Conservation (phyloP, 2,329 filamentous ascomycete genomes). For the Lachnellula suecica region DNA sequence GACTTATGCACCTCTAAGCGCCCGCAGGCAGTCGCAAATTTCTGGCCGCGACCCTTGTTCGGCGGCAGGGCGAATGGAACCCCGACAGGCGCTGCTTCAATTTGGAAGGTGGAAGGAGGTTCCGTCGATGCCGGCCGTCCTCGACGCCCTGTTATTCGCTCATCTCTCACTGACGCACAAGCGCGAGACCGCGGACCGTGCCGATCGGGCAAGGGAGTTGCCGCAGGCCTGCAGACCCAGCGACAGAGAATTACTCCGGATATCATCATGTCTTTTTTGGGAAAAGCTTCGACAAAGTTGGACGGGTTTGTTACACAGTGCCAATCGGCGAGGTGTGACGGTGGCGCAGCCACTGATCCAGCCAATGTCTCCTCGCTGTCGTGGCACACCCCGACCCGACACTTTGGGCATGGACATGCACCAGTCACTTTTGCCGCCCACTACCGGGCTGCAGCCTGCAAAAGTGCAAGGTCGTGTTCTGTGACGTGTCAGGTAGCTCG, state of each 20-base stretch:
- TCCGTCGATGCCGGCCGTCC: not conserved
- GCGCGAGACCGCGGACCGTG: not conserved
- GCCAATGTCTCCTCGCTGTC: not conserved
- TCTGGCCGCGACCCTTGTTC: not conserved
- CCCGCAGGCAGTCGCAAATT: not conserved
- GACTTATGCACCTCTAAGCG: constrained; percentile 17
- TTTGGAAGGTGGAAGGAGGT: not conserved
- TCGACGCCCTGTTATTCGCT: not conserved
- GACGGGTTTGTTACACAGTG: not conserved
- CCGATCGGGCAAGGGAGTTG: not conserved
- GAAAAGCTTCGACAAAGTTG: not conserved
- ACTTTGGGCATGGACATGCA: not conserved
- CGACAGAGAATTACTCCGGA: not conserved
- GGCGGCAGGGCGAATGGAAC: constrained; percentile 1
- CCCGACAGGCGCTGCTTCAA: not conserved
- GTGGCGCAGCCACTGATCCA: not conserved
- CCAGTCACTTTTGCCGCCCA: not conserved
- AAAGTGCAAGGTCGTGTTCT: not conserved
- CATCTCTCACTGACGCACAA: not conserved
- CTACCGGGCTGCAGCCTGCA: not conserved
- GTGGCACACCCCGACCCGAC: not conserved
- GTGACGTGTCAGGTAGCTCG: not conserved
- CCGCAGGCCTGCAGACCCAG: too few relatives aligned
- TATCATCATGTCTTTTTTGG: not conserved
- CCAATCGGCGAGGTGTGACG: not conserved